Percentiles rank a stretch among this genome's conserved stretches.
Evolutionary conservation across 192 early-diverging fungal species (phyloP).

Genomic region (Backusella morwellensis): DNA sequence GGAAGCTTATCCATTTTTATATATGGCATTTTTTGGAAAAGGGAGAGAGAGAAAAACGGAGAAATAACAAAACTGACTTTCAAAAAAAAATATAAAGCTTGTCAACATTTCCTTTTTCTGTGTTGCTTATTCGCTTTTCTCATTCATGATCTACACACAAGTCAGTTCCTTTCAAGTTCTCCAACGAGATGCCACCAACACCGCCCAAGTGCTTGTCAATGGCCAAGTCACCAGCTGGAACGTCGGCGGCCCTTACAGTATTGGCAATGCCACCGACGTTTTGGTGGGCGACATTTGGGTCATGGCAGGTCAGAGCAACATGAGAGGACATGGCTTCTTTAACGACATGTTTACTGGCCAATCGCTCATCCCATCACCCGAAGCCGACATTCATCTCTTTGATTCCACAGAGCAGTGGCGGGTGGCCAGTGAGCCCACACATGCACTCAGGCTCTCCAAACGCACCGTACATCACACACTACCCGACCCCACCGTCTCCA

Average conservation of each 20-base stretch:
- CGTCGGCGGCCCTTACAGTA: constrained; percentile 25
- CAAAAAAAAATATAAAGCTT: too few species aligned
- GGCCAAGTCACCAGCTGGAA: neutral
- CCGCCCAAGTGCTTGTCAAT: neutral
- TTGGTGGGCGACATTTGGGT: constrained; percentile 40
- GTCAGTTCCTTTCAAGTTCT: constrained; percentile 19
- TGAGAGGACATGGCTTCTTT: constrained; percentile 30
- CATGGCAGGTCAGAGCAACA: constrained; percentile 39
- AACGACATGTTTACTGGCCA: neutral
- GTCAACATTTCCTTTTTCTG: too few species aligned
- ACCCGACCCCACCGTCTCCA: constrained; percentile 31
- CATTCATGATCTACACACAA: constrained; percentile 4
- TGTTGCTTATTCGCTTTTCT: neutral
- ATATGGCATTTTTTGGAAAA: too few species aligned
- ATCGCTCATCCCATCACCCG: neutral
- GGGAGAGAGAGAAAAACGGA: too few species aligned
- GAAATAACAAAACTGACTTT: too few species aligned
- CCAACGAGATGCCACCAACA: constrained; percentile 16
- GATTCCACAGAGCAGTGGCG: constrained; percentile 29
- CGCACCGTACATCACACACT: constrained; percentile 24
- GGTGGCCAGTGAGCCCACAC: constrained; percentile 23
- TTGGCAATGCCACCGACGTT: constrained; percentile 21
- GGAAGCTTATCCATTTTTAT: too few species aligned
- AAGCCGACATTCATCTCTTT: constrained; percentile 19
- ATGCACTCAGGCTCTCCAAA: constrained; percentile 11